Base-by-base conservation (phyloP, 352 stramenopile genomes). In the Pythium aristosporum region DNA sequence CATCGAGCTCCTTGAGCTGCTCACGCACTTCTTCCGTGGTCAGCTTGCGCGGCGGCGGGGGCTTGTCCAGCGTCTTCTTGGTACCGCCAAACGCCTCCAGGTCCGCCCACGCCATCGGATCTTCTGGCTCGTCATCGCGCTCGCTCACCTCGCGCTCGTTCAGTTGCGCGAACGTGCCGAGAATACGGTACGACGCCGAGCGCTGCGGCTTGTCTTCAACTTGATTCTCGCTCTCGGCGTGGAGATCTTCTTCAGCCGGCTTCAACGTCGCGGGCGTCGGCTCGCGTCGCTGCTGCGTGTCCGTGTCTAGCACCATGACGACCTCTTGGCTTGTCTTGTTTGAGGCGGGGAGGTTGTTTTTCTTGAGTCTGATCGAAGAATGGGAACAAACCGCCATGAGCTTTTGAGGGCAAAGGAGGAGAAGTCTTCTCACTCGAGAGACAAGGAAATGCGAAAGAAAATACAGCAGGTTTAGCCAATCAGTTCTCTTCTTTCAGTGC, bases 51-150 rank as follows among this genome's bases (percentile, higher is more conserved):
- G 54, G 50, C 13, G 59, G 51, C 12, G 49, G 51, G 52, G 67
- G 63, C 57, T 71, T 77, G 50, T 67, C 71, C 13, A 81, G 74
- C 46, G 74, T 71, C 63, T 85, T 84, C 66, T 69, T 80, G n/a
- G 68, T 74, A 50, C 72, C 75, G 43, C 73, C 74, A 65, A 73
- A 79, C 28, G 52, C 74, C 47, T 82, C 72, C 25, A 82, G 64
- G 53, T 82, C 74, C 23, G 74, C 74, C 74, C 74, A 82, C 16
- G 69, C 72, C 74, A 79, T 79, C 16, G 71, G 71, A 54, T 82
- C 74, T 41, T 77, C 65, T 11, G 64, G 59, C 1, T 65, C 51
- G 20, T 65, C 64, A 9, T 68, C 59, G 42, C 34, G 42, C 5
- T 60, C 41, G 7, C 49, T 32, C 16, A 57, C 51, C 11, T 61